Conservation (phyloP, 2,329 filamentous ascomycete species). For the Coccinonectria pachysandricola region DNA sequence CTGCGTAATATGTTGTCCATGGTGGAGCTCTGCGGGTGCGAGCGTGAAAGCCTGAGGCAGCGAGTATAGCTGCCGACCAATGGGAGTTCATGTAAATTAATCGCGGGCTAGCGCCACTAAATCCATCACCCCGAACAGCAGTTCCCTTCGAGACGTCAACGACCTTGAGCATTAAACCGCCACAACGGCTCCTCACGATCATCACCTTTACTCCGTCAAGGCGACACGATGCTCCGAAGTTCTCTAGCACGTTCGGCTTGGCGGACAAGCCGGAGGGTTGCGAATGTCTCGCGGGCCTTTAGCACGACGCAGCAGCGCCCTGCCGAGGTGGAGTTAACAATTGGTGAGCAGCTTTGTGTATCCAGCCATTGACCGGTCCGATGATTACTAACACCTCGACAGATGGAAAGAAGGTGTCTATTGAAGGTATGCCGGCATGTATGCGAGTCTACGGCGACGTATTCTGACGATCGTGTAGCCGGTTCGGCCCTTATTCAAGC, state of each 20-base stretch:
- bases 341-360: constrained; percentile 48
- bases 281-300: constrained; percentile 64
- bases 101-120: constrained; percentile 30
- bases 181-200: constrained; percentile 27
- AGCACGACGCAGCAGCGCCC: constrained; percentile 66
- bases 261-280: constrained; percentile 50
- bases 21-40: no score
- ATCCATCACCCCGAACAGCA: constrained; percentile 28
- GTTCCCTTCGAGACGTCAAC: constrained; percentile 30
- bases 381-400: constrained; percentile 23
- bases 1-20: no score
- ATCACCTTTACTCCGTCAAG: constrained; percentile 38
- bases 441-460: constrained; percentile 9
- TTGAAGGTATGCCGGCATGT: constrained; percentile 62
- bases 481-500: constrained; percentile 96
- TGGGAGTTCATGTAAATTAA: constrained; percentile 35
- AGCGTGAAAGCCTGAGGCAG: constrained; percentile 35
- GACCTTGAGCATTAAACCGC: constrained; percentile 28
- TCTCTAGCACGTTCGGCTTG: constrained; percentile 58
- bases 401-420: constrained; percentile 98
- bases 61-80: constrained; percentile 23
- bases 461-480: constrained; percentile 48
- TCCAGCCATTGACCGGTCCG: constrained; percentile 21
- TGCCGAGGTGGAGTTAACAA: constrained; percentile 93
- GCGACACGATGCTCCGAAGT: constrained; percentile 59